A percentile compares a stretch with the other conserved stretches of the same genome.
phyloP scores from a whole-genome alignment of 2,329 filamentous ascomycete genomes.

The Teratosphaeria gauchensis region DNA sequence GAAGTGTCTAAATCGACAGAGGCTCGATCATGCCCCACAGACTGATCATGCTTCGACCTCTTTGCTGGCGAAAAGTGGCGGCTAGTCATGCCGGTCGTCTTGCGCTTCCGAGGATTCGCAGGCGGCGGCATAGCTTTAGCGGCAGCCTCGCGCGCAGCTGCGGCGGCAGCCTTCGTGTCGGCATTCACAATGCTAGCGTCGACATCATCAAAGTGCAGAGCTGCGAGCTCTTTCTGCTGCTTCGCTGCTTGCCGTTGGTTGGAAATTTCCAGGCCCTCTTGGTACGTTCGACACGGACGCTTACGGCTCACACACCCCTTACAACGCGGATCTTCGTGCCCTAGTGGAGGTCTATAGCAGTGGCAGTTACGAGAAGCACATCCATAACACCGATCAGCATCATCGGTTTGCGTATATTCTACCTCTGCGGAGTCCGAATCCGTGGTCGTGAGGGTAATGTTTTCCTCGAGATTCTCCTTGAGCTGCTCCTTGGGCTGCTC shows the following conservation, averaged over 20 bases:
- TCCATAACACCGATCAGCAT: neutral
- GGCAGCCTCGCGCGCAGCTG: neutral
- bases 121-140: neutral
- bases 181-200: neutral
- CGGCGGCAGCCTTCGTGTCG: neutral
- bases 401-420: neutral
- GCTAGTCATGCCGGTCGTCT: slow-evolving; percentile 24
- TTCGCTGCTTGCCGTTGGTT: neutral
- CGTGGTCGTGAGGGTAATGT: neutral
- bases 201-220: neutral
- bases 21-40: neutral
- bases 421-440: neutral
- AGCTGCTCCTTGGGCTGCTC: neutral
- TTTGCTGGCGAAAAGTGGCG: slow-evolving; percentile 23
- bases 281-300: neutral
- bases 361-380: neutral
- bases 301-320: neutral
- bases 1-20: neutral
- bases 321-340: neutral
- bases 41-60: neutral
- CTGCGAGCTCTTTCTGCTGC: neutral
- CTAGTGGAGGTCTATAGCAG: neutral
- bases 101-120: slow-evolving; percentile 16
- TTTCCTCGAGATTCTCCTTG: neutral
- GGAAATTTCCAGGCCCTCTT: neutral